Evolutionary conservation across 345 rosid species (phyloP), one percentile per base, ranked within the genome.

Genomic region (Microcos paniculata): DNA sequence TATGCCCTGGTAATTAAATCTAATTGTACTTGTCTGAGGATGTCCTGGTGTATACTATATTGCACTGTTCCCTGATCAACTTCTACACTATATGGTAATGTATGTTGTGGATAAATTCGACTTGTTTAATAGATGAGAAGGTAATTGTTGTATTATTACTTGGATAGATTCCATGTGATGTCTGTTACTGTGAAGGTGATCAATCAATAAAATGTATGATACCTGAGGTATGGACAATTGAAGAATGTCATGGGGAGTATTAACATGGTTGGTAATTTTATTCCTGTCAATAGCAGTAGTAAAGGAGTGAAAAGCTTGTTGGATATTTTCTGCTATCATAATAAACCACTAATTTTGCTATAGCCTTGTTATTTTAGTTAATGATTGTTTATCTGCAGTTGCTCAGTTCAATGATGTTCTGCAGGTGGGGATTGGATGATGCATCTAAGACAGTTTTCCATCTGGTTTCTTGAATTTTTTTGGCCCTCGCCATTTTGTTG

Each of bases 401-500:
- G 70, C 53, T 43, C 10, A 65, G 10, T 42, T 43, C 31, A 4
- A 6, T 49, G 58, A 31, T 18, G 51, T 30, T 28, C 58, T 67
- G 14, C 55, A 67, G 71, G 38, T 67, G 51, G 4, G 21, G 71
- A 24, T 26, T 1, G 15, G 45, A 69, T 16, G 5, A 69, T 18
- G 28, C 42, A 69, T 51, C 40, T 46, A 26, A 46, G 26, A 67
- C 56, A 16, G 24, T 18, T 66, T 38, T 40, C 12, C 16, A 38
- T 38, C 49, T n/a, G 69, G 46, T 63, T 67, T 35, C 15, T 67
- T 49, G 72, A 69, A 49, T n/a, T 18, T 51, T n/a, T 48, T 48
- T 69, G 26, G 35, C 0, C 16, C 57, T 18, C 55, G 28, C 26
- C 38, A 24, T 28, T 46, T 21, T 48, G 43, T 26, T 67, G 55